Evolutionary conservation across 2,329 filamentous ascomycete species (phyloP), one percentile per base, ranked within the genome.

Genomic region (Metarhizium rileyi): DNA sequence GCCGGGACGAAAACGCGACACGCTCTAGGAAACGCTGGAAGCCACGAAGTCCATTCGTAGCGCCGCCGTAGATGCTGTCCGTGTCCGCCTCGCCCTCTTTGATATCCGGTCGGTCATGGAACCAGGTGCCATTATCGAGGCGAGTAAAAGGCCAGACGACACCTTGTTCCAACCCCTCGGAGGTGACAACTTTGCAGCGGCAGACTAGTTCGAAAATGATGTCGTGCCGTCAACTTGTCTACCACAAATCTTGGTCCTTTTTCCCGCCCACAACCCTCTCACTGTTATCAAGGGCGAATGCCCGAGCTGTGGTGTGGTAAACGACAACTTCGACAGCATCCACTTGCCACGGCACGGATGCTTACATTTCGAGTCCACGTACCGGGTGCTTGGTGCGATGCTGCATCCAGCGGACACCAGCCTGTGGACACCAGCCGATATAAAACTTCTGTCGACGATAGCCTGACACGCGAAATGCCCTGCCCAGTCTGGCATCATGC

Each of bases 81-180:
- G 22, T 14, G 2, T 61, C 61, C 1, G 46, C 30, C 0, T 60
- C 46, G 36, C 63, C 62, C 1, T 62, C 57, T 40, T 76, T 73
- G 18, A 57, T 57, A 52, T 73, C 62, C 1, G 70, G 62, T 12
- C 70, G 70, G 52, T 61, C 58, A 49, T 75, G 67, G 3, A 77
- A 66, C 59, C 64, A 77, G 3, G 61, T 72, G 30, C 60, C 60
- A 3, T 61, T 60, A 2, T 63, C 49, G 1, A 76, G 67, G n/a
- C 59, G 60, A 2, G 63, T 64, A 52, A 74, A 75, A 3, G 73
- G 69, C 0, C 61, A 57, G 0, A 51, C 12, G 30, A 70, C 56
- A 45, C 52, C 53, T 10, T 57, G 38, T 2, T 65, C 60, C 0
- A 70, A 53, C 5, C 63, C 61, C 30, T 63, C 9, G 61, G 54